Evolutionary conservation across 2,329 filamentous ascomycete species (phyloP).

Genomic region (Daldinia sp.): DNA sequence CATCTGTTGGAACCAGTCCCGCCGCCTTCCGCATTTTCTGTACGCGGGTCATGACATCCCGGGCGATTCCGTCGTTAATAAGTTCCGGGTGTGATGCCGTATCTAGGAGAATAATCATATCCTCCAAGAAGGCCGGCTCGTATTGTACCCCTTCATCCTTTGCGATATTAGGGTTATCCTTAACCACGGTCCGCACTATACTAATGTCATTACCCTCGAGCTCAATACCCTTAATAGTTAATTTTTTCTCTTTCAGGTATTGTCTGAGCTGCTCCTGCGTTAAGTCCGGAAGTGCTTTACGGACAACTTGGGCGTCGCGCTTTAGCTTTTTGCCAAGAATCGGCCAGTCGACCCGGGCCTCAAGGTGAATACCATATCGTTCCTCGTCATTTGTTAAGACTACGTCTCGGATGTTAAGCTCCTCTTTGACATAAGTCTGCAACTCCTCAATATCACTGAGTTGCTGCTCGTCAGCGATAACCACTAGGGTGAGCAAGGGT

Average conservation of each 20-base stretch:
- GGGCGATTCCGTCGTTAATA: slow-evolving; percentile 84
- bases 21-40: slow-evolving; percentile 95
- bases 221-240: slow-evolving; percentile 85
- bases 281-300: slow-evolving; percentile 84
- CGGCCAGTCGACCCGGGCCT: slow-evolving; percentile 90
- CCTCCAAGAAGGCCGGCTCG: slow-evolving; percentile 87
- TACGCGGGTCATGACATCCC: slow-evolving; percentile 92
- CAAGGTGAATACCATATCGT: slow-evolving; percentile 92
- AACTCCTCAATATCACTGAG: slow-evolving; percentile 86
- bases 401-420: slow-evolving; percentile 88
- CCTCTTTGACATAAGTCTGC: slow-evolving; percentile 87
- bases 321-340: slow-evolving; percentile 96
- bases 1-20: slow-evolving; percentile 87
- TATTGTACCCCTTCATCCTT: slow-evolving; percentile 70
- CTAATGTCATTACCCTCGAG: slow-evolving; percentile 84
- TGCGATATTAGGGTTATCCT: slow-evolving; percentile 44
- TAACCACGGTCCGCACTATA: slow-evolving; percentile 76
- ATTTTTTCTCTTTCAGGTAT: slow-evolving; percentile 76
- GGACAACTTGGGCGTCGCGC: slow-evolving; percentile 90
- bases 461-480: slow-evolving; percentile 83
- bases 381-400: slow-evolving; percentile 86
- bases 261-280: slow-evolving; percentile 81
- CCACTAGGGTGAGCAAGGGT: slow-evolving; percentile 86
- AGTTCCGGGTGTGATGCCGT: slow-evolving; percentile 83
- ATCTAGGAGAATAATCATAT: slow-evolving; percentile 92